Evolutionary conservation across 2,329 filamentous ascomycete species (phyloP).

Genomic region (Colletotrichum sp.): DNA sequence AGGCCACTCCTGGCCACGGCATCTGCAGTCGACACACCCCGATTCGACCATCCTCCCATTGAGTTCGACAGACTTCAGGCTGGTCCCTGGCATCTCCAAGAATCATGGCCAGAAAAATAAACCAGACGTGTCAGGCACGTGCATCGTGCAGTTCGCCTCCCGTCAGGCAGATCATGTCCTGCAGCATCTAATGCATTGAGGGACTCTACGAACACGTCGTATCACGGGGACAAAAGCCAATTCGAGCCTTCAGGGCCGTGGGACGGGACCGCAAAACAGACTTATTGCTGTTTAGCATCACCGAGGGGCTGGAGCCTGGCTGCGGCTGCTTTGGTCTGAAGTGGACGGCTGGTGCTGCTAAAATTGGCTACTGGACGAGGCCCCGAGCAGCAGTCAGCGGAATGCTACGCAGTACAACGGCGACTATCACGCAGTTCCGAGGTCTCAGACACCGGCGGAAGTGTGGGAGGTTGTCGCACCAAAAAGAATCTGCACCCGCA

Average conservation of each 20-base stretch:
- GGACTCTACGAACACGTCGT: background rate
- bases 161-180: background rate
- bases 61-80: background rate
- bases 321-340: conserved; percentile 1
- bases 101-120: background rate
- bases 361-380: conserved; percentile 4
- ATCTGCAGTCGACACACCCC: background rate
- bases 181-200: background rate
- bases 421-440: conserved; percentile 16
- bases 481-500: background rate
- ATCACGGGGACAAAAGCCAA: background rate
- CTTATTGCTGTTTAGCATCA: background rate
- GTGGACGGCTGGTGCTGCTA: conserved; percentile 7
- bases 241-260: background rate
- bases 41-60: background rate
- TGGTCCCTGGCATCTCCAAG: background rate
- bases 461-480: conserved; percentile 10
- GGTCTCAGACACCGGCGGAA: conserved; percentile 18
- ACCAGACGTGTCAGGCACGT: background rate
- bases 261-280: conserved; percentile 4
- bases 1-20: background rate
- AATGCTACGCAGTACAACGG: background rate
- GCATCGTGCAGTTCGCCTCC: conserved; percentile 5
- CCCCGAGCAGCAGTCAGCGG: background rate
- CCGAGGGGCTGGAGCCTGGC: background rate